Percentiles rank a stretch among this genome's conserved stretches.
Evolutionary conservation across 2,329 filamentous ascomycete species (phyloP).

Genomic region (Stylonectria norvegica): DNA sequence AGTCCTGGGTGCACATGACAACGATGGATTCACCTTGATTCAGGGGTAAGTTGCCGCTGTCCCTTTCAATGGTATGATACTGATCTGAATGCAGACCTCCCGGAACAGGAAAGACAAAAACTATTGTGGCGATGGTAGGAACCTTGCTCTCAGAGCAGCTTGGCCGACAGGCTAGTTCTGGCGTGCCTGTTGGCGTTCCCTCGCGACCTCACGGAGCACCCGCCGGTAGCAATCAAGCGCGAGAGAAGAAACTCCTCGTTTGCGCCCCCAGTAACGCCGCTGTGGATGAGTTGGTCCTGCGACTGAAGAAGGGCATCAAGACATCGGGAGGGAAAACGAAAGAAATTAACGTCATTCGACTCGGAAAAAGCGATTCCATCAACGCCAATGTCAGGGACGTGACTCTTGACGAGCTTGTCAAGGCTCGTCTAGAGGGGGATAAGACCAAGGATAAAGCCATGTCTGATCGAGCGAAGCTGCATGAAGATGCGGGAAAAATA

Average conservation of each 20-base stretch:
- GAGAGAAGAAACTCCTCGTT: slow-evolving; percentile 80
- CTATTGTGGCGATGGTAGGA: slow-evolving; percentile 93
- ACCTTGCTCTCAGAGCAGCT: slow-evolving; percentile 54
- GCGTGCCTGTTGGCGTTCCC: slow-evolving; percentile 31
- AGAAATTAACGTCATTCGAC: slow-evolving; percentile 81
- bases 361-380: slow-evolving; percentile 89
- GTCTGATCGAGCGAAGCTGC: slow-evolving; percentile 55
- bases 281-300: slow-evolving; percentile 91
- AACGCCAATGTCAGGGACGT: slow-evolving; percentile 86
- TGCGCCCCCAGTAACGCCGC: slow-evolving; percentile 99
- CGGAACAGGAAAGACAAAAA: slow-evolving; percentile 97
- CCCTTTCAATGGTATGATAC: slow-evolving; percentile 5
- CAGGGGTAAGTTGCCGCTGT: slow-evolving; percentile 67
- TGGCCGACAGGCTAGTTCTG: slow-evolving; percentile 32
- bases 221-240: slow-evolving; percentile 25
- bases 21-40: slow-evolving; percentile 94
- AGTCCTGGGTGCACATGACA: slow-evolving; percentile 86
- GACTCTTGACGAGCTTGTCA: slow-evolving; percentile 88
- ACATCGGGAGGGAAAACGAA: slow-evolving; percentile 68
- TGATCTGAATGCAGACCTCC: slow-evolving; percentile 62
- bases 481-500: slow-evolving; percentile 64
- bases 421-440: slow-evolving; percentile 63
- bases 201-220: slow-evolving; percentile 25
- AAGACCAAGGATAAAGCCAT: slow-evolving; percentile 55
- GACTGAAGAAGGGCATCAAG: slow-evolving; percentile 83